Conservation (phyloP, 108 stramenopile species). For the Conticribra weissflogii region DNA sequence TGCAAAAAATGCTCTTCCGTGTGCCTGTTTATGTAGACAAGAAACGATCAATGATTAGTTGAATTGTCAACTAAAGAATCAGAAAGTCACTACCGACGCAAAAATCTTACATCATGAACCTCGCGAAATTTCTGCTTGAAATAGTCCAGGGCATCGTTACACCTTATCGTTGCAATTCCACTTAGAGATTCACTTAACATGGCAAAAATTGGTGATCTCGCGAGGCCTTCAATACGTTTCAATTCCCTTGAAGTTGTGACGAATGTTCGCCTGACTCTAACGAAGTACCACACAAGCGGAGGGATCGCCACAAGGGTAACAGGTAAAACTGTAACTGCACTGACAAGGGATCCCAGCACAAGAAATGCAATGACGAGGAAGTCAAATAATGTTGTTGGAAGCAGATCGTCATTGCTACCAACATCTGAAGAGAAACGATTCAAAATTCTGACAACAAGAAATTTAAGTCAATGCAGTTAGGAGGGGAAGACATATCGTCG, state of each 20-base stretch:
- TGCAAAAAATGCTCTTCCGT: conserved; percentile 76
- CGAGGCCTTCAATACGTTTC: conserved; percentile 86
- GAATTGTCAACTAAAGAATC: too few species aligned
- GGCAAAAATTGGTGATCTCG: conserved; percentile 87
- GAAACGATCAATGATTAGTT: too few species aligned
- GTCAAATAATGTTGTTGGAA: conserved; percentile 80
- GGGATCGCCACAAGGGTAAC: conserved; percentile 74
- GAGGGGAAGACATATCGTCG: too few species aligned
- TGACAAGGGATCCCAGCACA: conserved; percentile 69
- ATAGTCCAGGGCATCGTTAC: conserved; percentile 67
- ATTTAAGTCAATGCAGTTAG: too few species aligned
- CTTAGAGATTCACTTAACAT: conserved; percentile 85
- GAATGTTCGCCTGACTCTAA: conserved; percentile 69
- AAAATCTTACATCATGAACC: conserved; percentile 59
- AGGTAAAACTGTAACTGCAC: conserved; percentile 66
- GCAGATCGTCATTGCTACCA: conserved; percentile 78
- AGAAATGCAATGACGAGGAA: conserved; percentile 71
- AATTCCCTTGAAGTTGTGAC: conserved; percentile 80
- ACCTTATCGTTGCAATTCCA: conserved; percentile 90
- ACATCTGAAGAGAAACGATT: conserved; percentile 84
- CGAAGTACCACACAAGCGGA: conserved; percentile 72
- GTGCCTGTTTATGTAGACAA: conserved; percentile 3
- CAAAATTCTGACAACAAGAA: conserved; percentile 82
- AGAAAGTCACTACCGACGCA: too few species aligned
- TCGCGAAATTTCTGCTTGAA: conserved; percentile 70